Percentiles rank a stretch among this genome's conserved stretches.
Conservation (phyloP, 257 asterid genomes). For the Primulina eburnea region DNA sequence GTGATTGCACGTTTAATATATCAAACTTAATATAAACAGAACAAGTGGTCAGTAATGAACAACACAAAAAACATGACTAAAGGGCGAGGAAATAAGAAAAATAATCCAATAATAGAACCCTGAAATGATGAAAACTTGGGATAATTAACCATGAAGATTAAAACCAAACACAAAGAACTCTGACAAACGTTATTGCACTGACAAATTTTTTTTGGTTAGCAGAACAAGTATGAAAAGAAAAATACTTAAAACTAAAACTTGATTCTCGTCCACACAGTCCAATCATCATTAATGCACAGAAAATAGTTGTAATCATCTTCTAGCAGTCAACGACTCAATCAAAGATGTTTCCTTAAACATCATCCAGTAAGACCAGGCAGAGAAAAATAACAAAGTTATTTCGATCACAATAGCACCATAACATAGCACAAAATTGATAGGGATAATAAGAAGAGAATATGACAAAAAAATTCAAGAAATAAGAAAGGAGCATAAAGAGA, state of each 20-base stretch:
- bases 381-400: too few relatives aligned
- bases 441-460: background rate
- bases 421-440: background rate
- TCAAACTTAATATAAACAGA: background rate
- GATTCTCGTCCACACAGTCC: background rate
- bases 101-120: too few relatives aligned
- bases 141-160: too few relatives aligned
- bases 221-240: background rate
- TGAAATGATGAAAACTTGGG: too few relatives aligned
- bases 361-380: too few relatives aligned
- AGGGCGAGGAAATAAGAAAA: background rate
- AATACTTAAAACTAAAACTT: background rate
- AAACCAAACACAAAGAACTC: too few relatives aligned
- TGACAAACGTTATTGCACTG: background rate
- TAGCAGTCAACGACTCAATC: background rate
- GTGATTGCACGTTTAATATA: slow-evolving; percentile 17
- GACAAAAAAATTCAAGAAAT: slow-evolving; percentile 4
- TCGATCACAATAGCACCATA: too few relatives aligned
- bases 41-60: slow-evolving; percentile 15
- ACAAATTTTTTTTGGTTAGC: background rate
- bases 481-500: background rate
- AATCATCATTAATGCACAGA: background rate
- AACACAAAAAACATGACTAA: slow-evolving; percentile 7
- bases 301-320: background rate
- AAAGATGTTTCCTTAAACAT: too few relatives aligned